Percentiles rank a stretch among this genome's conserved stretches.
phyloP scores from a whole-genome alignment of 2,329 filamentous ascomycete species.

The Epichloe festucae region DNA sequence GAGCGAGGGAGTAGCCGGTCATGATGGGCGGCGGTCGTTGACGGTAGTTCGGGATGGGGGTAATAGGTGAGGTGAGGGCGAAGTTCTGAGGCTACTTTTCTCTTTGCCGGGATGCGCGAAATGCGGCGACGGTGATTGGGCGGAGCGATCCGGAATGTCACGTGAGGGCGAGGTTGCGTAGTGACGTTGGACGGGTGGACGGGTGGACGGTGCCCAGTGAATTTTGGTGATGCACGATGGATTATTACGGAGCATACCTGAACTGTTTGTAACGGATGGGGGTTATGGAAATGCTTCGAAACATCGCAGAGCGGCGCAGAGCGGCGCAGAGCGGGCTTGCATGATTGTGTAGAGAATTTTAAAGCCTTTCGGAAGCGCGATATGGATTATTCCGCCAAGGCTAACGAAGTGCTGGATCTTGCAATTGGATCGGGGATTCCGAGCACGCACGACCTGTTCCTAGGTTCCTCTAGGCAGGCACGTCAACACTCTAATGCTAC shows the following conservation, averaged over 20 bases:
- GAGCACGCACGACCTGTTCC: no score
- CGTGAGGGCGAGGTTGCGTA: slow-evolving; percentile 11
- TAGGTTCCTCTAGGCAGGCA: no score
- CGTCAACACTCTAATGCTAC: no score
- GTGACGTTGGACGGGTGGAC: neutral
- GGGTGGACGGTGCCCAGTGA: no score
- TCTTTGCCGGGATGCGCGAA: slow-evolving; percentile 19
- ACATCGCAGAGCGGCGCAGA: neutral
- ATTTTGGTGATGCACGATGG: no score
- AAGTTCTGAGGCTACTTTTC: slow-evolving; percentile 6
- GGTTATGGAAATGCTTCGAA: neutral
- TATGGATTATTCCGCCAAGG: no score
- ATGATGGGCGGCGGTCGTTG: slow-evolving; percentile 22
- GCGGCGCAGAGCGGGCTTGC: no score
- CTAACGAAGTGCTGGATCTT: no score
- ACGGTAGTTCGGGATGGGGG: slow-evolving; percentile 7
- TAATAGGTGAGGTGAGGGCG: slow-evolving; percentile 6
- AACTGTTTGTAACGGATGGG: neutral
- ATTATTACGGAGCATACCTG: neutral
- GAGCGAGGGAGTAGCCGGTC: slow-evolving; percentile 62
- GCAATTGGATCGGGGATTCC: no score
- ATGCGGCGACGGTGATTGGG: slow-evolving; percentile 20
- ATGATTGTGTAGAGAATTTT: no score
- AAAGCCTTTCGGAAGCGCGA: no score
- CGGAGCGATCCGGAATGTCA: slow-evolving; percentile 18